Conservation (phyloP, 805 yeast genomes). For the Wickerhamiella parazyma region DNA sequence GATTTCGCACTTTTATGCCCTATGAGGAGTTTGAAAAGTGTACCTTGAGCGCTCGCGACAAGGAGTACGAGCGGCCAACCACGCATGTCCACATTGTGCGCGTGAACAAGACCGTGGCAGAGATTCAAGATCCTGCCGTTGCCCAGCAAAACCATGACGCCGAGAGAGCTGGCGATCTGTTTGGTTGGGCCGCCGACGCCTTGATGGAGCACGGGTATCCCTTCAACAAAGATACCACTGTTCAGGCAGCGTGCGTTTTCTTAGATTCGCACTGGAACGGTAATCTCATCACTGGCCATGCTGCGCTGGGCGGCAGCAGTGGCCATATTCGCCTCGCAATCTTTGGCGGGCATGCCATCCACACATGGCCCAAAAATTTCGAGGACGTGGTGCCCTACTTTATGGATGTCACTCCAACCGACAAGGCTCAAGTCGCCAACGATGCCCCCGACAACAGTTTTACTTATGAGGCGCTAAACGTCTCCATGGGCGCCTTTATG, state of each 20-base stretch:
- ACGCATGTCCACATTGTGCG: conserved; percentile 70
- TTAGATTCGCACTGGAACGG: conserved; percentile 78
- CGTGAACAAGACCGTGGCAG: conserved; percentile 50
- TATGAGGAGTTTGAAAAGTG: conserved; percentile 48
- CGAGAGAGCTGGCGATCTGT: conserved; percentile 58
- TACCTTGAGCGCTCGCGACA: conserved; percentile 38
- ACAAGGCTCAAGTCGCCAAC: conserved; percentile 68
- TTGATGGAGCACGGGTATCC: conserved; percentile 43
- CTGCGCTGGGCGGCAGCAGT: conserved; percentile 86
- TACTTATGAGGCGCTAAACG: conserved; percentile 77
- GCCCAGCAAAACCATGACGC: conserved; percentile 83
- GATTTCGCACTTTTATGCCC: conserved; percentile 63
- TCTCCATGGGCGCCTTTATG: conserved; percentile 86
- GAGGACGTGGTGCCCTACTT: conserved; percentile 58
- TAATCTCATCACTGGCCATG: conserved; percentile 64
- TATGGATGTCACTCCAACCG: conserved; percentile 54
- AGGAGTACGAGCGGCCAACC: conserved; percentile 34
- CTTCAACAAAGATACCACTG: conserved; percentile 33
- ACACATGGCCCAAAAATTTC: conserved; percentile 80
- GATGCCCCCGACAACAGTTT: conserved; percentile 76
- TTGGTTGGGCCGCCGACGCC: conserved; percentile 67
- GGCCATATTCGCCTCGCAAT: conserved; percentile 64
- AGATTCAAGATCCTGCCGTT: conserved; percentile 59
- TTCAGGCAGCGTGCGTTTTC: conserved; percentile 75
- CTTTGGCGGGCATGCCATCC: conserved; percentile 85